Percentiles rank a stretch among this genome's conserved stretches.
Evolutionary conservation across 108 stramenopile genomes (phyloP).

Genomic region (Parietichytrium sp.): DNA sequence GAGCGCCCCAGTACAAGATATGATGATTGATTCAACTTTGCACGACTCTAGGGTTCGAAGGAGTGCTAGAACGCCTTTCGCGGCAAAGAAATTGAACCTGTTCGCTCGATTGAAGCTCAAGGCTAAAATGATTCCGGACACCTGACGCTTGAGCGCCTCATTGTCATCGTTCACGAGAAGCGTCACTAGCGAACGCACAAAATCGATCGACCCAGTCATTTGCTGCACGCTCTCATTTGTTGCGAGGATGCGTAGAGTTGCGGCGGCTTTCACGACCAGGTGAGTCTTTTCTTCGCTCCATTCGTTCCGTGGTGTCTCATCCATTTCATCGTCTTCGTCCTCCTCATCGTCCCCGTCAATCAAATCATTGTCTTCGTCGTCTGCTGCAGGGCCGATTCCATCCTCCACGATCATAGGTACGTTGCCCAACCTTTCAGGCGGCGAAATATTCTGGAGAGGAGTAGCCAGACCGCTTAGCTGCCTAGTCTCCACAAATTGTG

Average conservation of each 20-base stretch:
- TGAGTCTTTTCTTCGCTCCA: not conserved
- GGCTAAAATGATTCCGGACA: not conserved
- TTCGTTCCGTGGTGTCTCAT: too few relatives aligned
- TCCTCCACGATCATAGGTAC: not conserved
- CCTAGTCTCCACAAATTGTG: too few relatives aligned
- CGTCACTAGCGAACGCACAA: not conserved
- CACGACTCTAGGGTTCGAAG: not conserved
- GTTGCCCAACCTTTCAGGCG: too few relatives aligned
- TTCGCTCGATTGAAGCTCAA: constrained; percentile 2
- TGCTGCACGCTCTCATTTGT: not conserved
- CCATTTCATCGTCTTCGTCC: too few relatives aligned
- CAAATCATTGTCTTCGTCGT: too few relatives aligned
- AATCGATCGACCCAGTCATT: not conserved
- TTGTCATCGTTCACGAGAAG: constrained; percentile 14
- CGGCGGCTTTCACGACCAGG: constrained; percentile 10
- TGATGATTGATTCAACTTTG: not conserved
- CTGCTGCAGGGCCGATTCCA: too few relatives aligned
- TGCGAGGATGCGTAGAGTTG: constrained; percentile 2
- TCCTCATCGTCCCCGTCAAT: too few relatives aligned
- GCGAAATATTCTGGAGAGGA: not conserved
- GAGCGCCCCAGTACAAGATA: not conserved
- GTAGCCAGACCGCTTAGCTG: too few relatives aligned
- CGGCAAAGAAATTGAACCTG: not conserved
- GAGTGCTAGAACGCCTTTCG: not conserved
- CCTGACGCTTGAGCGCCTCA: constrained; percentile 10